These are phyloP conservation scores for Ceratocystiopsis brevicomis DNA, from an alignment of 2,329 filamentous ascomycete species.

Conservation along the genomic window DNA sequence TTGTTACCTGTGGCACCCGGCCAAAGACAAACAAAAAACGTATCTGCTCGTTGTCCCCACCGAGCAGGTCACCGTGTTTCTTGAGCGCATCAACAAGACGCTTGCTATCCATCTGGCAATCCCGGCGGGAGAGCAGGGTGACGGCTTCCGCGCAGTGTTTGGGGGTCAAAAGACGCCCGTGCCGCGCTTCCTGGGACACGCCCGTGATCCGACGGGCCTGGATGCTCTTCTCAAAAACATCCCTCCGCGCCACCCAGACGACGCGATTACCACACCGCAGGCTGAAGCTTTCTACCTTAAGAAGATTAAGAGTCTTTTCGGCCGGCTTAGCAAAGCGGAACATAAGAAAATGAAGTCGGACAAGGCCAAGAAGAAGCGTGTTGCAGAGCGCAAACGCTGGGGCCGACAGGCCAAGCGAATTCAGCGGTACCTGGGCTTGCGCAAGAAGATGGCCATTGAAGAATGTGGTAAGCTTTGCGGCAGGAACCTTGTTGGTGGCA, in stretches of 20 bases:
- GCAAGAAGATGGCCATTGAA: slow-evolving; percentile 9
- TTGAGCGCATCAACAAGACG: slow-evolving; percentile 44
- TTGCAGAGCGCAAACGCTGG: slow-evolving; percentile 31
- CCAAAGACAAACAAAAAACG: slow-evolving; percentile 20
- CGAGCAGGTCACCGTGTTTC: slow-evolving; percentile 42
- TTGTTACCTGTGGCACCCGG: slow-evolving; percentile 45
- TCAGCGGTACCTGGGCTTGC: slow-evolving; percentile 54
- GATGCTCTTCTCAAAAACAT: slow-evolving; percentile 12
- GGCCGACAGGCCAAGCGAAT: slow-evolving; percentile 39
- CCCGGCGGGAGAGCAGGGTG: slow-evolving; percentile 27
- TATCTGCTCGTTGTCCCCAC: slow-evolving; percentile 51
- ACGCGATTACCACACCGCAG: background rate
- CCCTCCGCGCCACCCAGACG: background rate
- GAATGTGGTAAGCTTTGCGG: slow-evolving; percentile 9
- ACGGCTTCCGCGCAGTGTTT: slow-evolving; percentile 44
- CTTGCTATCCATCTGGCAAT: slow-evolving; percentile 36
- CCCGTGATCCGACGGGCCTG: slow-evolving; percentile 22
- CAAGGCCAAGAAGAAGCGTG: slow-evolving; percentile 26
- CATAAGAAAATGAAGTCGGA: slow-evolving; percentile 22
- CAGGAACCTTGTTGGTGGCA: background rate
- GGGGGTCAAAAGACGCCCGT: slow-evolving; percentile 36
- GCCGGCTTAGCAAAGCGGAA: background rate
- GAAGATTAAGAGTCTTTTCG: slow-evolving; percentile 2
- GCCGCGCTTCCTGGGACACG: slow-evolving; percentile 49
- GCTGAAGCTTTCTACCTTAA: background rate